These are phyloP conservation scores for Lipomyces chichibuensis DNA, from an alignment of 805 yeast genomes.

Conservation along the genomic window DNA sequence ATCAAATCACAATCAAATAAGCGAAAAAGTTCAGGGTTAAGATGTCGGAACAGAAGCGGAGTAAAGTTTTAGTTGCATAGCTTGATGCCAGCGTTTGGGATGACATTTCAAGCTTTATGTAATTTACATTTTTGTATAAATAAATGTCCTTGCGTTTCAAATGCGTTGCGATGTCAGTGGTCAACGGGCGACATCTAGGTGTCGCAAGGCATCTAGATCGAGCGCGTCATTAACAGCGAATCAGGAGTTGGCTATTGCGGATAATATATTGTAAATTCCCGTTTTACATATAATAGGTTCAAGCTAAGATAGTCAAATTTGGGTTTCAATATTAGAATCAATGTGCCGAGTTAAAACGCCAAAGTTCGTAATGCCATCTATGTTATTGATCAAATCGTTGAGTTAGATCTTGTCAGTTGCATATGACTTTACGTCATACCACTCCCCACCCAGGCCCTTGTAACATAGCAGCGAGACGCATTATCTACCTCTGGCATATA, in stretches of 20 bases:
- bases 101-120: background rate
- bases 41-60: background rate
- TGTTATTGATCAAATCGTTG: background rate
- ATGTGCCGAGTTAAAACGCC: too few species aligned
- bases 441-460: background rate
- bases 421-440: background rate
- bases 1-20: constrained; percentile 1
- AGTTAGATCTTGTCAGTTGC: background rate
- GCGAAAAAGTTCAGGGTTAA: background rate
- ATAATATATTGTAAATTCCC: too few species aligned
- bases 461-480: too few species aligned
- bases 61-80: background rate
- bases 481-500: background rate
- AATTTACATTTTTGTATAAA: constrained; percentile 9
- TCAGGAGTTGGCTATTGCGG: too few species aligned
- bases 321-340: background rate
- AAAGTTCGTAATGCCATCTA: too few species aligned
- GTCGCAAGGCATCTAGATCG: too few species aligned
- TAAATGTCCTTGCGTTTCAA: constrained; percentile 5
- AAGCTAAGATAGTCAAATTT: too few species aligned
- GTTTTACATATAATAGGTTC: too few species aligned
- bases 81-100: background rate
- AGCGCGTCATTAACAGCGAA: too few species aligned
- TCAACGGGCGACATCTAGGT: background rate
- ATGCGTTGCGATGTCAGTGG: background rate